Evolutionary conservation across 2,329 filamentous ascomycete species (phyloP).

Genomic region (Chaetomiaceae sp.): DNA sequence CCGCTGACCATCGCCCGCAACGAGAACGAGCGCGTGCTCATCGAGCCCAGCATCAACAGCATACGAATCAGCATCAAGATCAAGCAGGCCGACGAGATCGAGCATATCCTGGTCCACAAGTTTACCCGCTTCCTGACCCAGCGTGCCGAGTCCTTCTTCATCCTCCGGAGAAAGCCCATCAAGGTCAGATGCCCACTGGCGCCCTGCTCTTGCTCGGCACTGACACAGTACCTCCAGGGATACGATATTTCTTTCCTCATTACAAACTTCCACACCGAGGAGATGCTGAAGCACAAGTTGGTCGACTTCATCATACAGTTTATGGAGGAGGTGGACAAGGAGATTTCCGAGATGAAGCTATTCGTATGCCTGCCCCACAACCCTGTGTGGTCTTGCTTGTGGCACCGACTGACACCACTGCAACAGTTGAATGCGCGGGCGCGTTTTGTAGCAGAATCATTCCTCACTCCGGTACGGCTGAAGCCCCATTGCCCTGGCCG

Average conservation of each 20-base stretch:
- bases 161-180: conserved; percentile 89
- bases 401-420: conserved; percentile 19
- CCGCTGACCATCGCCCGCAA: conserved; percentile 88
- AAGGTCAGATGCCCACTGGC: conserved; percentile 53
- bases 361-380: conserved; percentile 84
- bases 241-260: conserved; percentile 99
- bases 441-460: conserved; percentile 96
- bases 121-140: conserved; percentile 96
- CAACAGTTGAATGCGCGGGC: conserved; percentile 86
- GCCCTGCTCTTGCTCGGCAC: conserved; percentile 2
- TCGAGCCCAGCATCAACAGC: conserved; percentile 95
- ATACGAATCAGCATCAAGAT: conserved; percentile 97
- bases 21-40: conserved; percentile 93
- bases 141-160: conserved; percentile 94
- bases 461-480: conserved; percentile 68
- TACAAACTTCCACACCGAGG: conserved; percentile 97
- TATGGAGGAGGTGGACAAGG: conserved; percentile 99
- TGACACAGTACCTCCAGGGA: conserved; percentile 51
- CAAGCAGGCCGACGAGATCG: conserved; percentile 99
- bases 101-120: conserved; percentile 96
- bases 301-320: conserved; percentile 99
- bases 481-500: neutral
- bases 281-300: conserved; percentile 98
- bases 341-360: conserved; percentile 99
- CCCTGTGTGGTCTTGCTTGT: neutral